Evolutionary conservation across 2,329 filamentous ascomycete species (phyloP).

Genomic region (Diaporthe destruens): DNA sequence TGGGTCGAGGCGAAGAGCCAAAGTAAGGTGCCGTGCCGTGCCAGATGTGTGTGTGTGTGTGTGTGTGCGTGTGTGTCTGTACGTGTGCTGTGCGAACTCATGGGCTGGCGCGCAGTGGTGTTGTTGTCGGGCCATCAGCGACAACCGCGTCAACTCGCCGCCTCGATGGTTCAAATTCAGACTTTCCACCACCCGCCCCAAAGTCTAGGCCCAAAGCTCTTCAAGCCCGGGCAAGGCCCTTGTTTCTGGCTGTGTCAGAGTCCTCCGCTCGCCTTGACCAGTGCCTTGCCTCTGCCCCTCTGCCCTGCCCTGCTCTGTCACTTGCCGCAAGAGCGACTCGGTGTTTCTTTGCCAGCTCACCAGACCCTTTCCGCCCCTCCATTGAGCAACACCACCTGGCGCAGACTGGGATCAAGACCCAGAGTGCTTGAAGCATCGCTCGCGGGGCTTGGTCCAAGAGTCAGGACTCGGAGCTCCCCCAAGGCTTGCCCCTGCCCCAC

Average conservation of each 20-base stretch:
- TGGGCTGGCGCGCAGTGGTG: background rate
- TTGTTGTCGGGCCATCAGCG: conserved; percentile 1
- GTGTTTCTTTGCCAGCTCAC: conserved; percentile 10
- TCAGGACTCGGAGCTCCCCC: conserved; percentile 22
- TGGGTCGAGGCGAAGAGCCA: background rate
- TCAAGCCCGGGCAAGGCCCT: conserved; percentile 23
- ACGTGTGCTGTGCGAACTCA: background rate
- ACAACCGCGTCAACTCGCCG: conserved; percentile 15
- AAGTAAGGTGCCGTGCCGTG: conserved; percentile 16
- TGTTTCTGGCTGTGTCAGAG: conserved; percentile 8
- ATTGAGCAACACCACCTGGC: conserved; percentile 24
- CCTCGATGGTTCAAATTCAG: conserved; percentile 10
- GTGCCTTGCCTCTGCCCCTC: background rate
- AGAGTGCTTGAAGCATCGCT: conserved; percentile 12
- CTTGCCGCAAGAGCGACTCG: background rate
- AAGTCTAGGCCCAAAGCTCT: conserved; percentile 8
- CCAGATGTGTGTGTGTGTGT: background rate
- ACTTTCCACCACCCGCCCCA: conserved; percentile 16
- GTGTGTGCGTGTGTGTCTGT: too few species aligned
- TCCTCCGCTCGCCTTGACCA: conserved; percentile 11
- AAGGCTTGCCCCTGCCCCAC: conserved; percentile 27
- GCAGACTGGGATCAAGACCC: conserved; percentile 1
- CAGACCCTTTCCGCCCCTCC: background rate
- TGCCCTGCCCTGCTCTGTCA: conserved; percentile 11
- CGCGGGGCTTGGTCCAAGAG: conserved; percentile 2